Percentiles rank a stretch among this genome's conserved stretches.
phyloP scores from a whole-genome alignment of 306 rosid genomes.

The Glycine latifolia region DNA sequence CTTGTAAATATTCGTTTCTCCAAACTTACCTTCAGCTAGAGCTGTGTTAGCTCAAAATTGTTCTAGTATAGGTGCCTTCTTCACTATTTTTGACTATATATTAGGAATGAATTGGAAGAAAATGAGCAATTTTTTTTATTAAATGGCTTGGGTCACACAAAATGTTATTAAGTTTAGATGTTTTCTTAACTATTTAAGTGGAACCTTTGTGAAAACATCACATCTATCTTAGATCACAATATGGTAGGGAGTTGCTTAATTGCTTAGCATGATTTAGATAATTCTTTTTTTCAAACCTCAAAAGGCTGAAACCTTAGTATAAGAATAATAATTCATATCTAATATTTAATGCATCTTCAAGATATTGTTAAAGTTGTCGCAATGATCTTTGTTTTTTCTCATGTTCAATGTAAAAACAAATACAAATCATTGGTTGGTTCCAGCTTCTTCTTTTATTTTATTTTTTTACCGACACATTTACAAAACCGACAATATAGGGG shows the following conservation, averaged over 20 bases:
- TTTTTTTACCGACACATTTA: no score
- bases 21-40: background rate
- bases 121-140: background rate
- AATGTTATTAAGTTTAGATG: background rate
- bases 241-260: constrained; percentile 44
- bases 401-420: constrained; percentile 19
- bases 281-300: constrained; percentile 39
- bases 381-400: constrained; percentile 23
- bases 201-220: constrained; percentile 35
- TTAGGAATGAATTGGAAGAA: constrained; percentile 13
- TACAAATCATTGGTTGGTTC: constrained; percentile 30
- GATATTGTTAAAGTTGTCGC: constrained; percentile 21
- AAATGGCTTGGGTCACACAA: background rate
- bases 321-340: background rate
- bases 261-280: constrained; percentile 42
- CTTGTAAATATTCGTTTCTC: constrained; percentile 1
- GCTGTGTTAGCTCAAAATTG: background rate
- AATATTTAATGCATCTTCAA: constrained; percentile 36
- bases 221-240: constrained; percentile 27
- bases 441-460: constrained; percentile 5
- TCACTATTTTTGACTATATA: background rate
- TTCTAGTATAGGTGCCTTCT: background rate
- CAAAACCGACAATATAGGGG: constrained; percentile 19
- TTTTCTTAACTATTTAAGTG: constrained; percentile 24
- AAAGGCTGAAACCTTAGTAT: no score